Evolutionary conservation across 2,329 filamentous ascomycete species (phyloP), one percentile per base, ranked within the genome.

Genomic region (Magnaporthales sp.): DNA sequence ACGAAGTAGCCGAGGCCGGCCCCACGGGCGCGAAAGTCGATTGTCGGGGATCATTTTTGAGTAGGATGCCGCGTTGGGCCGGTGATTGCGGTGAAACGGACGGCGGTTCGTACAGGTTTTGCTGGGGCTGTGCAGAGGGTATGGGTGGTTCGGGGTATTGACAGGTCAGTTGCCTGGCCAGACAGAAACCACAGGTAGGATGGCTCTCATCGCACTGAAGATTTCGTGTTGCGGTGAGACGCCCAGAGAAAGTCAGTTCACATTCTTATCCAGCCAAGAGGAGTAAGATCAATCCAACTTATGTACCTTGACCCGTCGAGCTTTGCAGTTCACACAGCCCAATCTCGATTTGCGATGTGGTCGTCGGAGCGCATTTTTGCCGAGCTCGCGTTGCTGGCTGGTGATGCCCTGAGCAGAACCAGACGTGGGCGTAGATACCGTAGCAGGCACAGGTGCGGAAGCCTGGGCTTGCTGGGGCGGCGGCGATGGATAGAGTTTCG

Each of bases 241-340:
- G 24, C 4, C 29, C 31, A 8, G 15, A 46, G 27, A 22, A 19
- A 10, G 10, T 19, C 2, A 63, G 62, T 19, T 2, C 10, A 24
- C 8, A 22, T 24, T 30, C n/a, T 15, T 60, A n/a, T 32, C 30
- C 30, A n/a, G 30, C 24, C 30, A n/a, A n/a, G 29, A 11, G 6
- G n/a, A 22, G 30, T 19, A 13, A 46, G 19, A 22, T 64, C 30
- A 31, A 19, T 62, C 62, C 15, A 22, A 22, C 2, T 19, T 29
- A 68, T 69, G 19, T 65, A 72, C 71, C 67, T 72, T 73, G 65
- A 73, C 71, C 29, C 70, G 65, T 54, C 68, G 65, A 56, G 69
- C 68, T 66, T 73, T 73, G 68, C 71, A 73, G 24, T 65, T 70
- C 13, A 65, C 24, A 31, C 71, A 73, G 26, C 71, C 71, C 31